Base-by-base conservation (phyloP, 805 yeast genomes). In the Candida xiaguanensis region DNA sequence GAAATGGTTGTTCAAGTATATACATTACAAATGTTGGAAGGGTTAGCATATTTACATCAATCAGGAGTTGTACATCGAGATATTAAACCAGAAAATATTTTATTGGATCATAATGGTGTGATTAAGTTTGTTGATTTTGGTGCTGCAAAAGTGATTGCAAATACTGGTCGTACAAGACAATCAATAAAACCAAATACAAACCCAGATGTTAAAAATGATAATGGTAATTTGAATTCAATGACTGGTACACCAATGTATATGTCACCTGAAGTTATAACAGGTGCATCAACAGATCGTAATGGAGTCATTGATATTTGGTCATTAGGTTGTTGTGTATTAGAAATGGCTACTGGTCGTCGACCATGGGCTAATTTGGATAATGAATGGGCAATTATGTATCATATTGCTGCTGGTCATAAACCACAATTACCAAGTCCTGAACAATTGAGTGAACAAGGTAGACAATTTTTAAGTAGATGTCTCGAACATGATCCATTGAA, bases 231-330 rank as follows among this genome's bases (percentile, higher is more conserved):
- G 45, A 65, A 62, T 34, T 67, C 76, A 20, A 73, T 85, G 70
- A 81, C 95, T 2, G 99, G 99, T 28, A 93, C 99, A 0, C 98
- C 98, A 12, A 93, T 91, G 97, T 93, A 93, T 63, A 91, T 93
- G 98, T 88, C 98, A 0, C 99, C 99, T 0, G 99, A 93, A 54
- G 85, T 87, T 0, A 87, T 93, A 42, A 86, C 93, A 1, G 97
- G 97, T 2, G 70, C 76, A 5, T 61, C 72, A 1, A 55, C 74
- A 1, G 83, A 82, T 24, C 67, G 70, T 40, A 76, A 72, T 47
- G 90, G 90, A 2, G 78, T 81, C 3, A 75, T 66, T 34, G 99
- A 93, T 63, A 85, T 93, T 24, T 93, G 99, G 99, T 88, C 99
- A 0, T 67, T 91, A 30, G 99, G 99, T 3, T 93, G 99, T 61